Evolutionary conservation across 2,329 filamentous ascomycete genomes (phyloP).

Genomic region (Orbilia ellipsospora): DNA sequence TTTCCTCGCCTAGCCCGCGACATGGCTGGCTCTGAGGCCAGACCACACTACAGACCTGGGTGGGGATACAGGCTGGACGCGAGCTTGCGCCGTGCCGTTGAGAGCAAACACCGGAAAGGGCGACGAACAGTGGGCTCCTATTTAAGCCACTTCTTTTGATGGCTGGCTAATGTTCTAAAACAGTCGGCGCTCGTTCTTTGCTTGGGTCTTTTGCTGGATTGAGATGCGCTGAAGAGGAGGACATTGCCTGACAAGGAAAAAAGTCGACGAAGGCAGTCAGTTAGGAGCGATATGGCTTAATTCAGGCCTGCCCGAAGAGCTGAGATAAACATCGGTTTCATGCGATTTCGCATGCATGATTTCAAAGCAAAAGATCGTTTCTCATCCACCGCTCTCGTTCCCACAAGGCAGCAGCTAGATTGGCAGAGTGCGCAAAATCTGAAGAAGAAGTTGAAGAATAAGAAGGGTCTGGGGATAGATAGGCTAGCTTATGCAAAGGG

Average conservation of each 20-base stretch:
- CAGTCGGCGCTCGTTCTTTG: constrained; percentile 2
- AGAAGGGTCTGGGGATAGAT: background rate
- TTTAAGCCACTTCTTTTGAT: background rate
- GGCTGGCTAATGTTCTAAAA: constrained; percentile 10
- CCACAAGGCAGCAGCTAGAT: background rate
- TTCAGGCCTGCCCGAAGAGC: constrained; percentile 16
- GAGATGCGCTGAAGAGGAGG: background rate
- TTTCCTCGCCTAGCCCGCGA: constrained; percentile 22
- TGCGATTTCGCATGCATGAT: constrained; percentile 11
- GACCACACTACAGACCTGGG: background rate
- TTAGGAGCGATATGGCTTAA: background rate
- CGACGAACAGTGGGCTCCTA: background rate
- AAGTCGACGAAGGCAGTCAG: constrained; percentile 15
- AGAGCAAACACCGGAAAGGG: constrained; percentile 15
- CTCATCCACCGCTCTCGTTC: background rate
- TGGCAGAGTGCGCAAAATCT: background rate
- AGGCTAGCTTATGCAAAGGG: constrained; percentile 7
- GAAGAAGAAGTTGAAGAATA: background rate
- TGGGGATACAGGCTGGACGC: background rate
- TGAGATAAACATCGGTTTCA: constrained; percentile 10
- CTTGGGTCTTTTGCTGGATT: constrained; percentile 16
- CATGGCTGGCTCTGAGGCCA: background rate
- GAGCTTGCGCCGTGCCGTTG: constrained; percentile 20
- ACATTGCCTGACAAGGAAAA: background rate
- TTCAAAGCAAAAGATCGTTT: background rate